Conservation (phyloP, 352 stramenopile genomes). For the Halophytophthora batemanensis region DNA sequence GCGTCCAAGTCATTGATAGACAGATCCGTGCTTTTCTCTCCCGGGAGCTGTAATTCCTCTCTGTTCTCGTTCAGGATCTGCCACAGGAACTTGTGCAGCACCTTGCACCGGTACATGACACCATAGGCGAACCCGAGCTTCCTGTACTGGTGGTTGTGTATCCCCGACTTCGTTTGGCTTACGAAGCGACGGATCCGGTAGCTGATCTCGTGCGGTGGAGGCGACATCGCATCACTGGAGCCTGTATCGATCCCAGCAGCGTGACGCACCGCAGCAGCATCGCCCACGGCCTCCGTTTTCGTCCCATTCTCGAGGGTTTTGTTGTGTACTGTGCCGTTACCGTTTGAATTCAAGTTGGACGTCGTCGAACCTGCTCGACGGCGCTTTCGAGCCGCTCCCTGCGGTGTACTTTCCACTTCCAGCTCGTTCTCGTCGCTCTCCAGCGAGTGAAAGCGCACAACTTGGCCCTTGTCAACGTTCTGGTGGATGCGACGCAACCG, state of each 20-base stretch:
- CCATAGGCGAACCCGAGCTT: slow-evolving; percentile 79
- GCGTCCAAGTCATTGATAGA: slow-evolving; percentile 38
- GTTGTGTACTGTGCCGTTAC: not conserved
- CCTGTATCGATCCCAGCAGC: slow-evolving; percentile 16
- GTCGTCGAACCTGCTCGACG: slow-evolving; percentile 6
- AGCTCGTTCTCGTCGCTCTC: slow-evolving; percentile 39
- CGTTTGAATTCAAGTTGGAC: slow-evolving; percentile 1
- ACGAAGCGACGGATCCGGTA: slow-evolving; percentile 72
- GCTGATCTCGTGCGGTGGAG: slow-evolving; percentile 41
- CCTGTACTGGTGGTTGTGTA: slow-evolving; percentile 66
- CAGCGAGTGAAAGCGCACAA: slow-evolving; percentile 45
- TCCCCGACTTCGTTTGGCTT: slow-evolving; percentile 48
- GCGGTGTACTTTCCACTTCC: not conserved
- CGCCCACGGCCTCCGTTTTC: not conserved
- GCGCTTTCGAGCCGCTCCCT: slow-evolving; percentile 21
- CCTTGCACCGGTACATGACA: slow-evolving; percentile 82
- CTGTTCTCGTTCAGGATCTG: slow-evolving; percentile 48
- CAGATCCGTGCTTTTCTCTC: slow-evolving; percentile 32
- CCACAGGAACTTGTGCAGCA: slow-evolving; percentile 76
- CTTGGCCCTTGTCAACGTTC: slow-evolving; percentile 50
- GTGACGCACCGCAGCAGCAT: slow-evolving; percentile 8
- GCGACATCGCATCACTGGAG: slow-evolving; percentile 2
- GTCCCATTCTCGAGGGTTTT: slow-evolving; percentile 6
- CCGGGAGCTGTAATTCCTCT: slow-evolving; percentile 30
- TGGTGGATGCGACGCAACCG: slow-evolving; percentile 65